Percentiles rank a stretch among this genome's conserved stretches.
Conservation (phyloP, 139 green algal genomes). For the Micromonas pusilla region DNA sequence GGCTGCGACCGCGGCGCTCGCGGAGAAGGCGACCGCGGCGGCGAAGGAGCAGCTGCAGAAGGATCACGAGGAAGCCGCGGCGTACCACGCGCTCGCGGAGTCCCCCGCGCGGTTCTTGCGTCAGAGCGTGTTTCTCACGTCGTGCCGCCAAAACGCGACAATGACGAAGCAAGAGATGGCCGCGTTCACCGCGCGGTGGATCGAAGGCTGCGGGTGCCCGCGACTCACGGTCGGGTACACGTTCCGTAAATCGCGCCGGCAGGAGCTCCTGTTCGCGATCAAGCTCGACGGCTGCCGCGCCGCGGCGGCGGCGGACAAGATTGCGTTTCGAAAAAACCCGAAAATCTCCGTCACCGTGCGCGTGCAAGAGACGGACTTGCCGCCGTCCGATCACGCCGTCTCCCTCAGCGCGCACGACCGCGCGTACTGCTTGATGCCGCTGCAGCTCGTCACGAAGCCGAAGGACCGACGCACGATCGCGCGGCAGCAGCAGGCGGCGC, state of each 20-base stretch:
- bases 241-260: background rate
- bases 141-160: background rate
- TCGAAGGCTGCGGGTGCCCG: background rate
- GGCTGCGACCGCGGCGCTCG: background rate
- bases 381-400: slow-evolving; percentile 8
- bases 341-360: slow-evolving; percentile 7
- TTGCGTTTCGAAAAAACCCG: background rate
- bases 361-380: background rate
- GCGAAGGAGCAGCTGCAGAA: background rate
- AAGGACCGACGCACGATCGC: background rate
- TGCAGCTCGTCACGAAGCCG: background rate
- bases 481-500: background rate
- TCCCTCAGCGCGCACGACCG: background rate
- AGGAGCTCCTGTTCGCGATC: slow-evolving; percentile 8
- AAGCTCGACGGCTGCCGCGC: background rate
- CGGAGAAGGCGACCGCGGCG: background rate
- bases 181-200: slow-evolving; percentile 15
- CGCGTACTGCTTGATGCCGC: background rate
- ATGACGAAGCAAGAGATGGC: background rate
- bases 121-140: background rate
- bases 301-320: background rate
- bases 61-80: background rate
- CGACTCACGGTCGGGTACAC: slow-evolving; percentile 7
- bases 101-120: background rate
- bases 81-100: background rate